A percentile compares a stretch with the other conserved stretches of the same genome.
Evolutionary conservation across 2,329 filamentous ascomycete species (phyloP).

Genomic region (Phaeomoniella chlamydospora): DNA sequence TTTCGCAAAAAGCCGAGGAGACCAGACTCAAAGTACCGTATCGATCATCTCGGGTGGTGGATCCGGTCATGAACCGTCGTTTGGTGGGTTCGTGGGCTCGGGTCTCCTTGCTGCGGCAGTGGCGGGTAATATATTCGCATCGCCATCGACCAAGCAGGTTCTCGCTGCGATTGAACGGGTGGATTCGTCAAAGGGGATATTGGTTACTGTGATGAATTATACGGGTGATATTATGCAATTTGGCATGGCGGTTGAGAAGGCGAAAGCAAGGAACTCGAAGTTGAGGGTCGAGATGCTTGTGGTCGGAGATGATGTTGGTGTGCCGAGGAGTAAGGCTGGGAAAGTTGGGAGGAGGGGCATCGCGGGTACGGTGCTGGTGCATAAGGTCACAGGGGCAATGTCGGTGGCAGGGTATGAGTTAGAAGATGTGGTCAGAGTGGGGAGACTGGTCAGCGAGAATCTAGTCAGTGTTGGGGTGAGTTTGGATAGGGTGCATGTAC

Average conservation of each 20-base stretch:
- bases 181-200: conserved; percentile 53
- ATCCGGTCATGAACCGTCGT: conserved; percentile 82
- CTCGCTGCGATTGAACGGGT: conserved; percentile 61
- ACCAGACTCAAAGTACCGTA: conserved; percentile 42
- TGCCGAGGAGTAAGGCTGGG: conserved; percentile 26
- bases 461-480: conserved; percentile 44
- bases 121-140: conserved; percentile 78
- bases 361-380: conserved; percentile 44
- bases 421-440: conserved; percentile 36
- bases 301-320: conserved; percentile 51
- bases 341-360: conserved; percentile 48
- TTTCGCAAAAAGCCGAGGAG: conserved; percentile 50
- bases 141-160: conserved; percentile 70
- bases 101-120: conserved; percentile 69
- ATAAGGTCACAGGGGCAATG: conserved; percentile 43
- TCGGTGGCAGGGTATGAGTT: conserved; percentile 32
- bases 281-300: conserved; percentile 43
- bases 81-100: conserved; percentile 71
- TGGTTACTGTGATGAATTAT: conserved; percentile 90
- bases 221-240: conserved; percentile 83
- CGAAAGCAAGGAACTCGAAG: conserved; percentile 43
- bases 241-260: conserved; percentile 82
- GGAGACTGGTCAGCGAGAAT: conserved; percentile 33
- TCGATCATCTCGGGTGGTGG: conserved; percentile 76
- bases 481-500: conserved; percentile 47